Evolutionary conservation across 257 asterid species (phyloP).

Genomic region (Solanum pennellii): DNA sequence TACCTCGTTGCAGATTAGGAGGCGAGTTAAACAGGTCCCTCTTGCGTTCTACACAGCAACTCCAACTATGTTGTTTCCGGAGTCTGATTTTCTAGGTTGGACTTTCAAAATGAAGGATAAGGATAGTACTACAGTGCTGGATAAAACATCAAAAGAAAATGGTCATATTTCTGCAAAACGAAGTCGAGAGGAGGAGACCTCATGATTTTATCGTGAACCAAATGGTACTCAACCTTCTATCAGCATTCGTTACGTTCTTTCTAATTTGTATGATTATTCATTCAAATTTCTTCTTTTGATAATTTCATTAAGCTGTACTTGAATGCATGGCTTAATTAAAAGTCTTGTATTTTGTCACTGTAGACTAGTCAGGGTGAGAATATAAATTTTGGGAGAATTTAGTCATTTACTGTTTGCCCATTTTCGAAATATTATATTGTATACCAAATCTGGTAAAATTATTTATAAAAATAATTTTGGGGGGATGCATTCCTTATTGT

Average conservation of each 20-base stretch:
- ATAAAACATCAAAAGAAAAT: constrained; percentile 2
- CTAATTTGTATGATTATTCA: background rate
- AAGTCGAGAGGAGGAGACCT: constrained; percentile 21
- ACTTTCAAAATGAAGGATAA: constrained; percentile 32
- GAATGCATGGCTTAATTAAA: background rate
- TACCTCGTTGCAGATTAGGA: constrained; percentile 48
- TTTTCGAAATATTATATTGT: background rate
- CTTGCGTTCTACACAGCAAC: constrained; percentile 77
- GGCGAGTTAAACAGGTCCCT: constrained; percentile 87
- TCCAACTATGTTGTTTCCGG: constrained; percentile 60
- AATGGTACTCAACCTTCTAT: background rate
- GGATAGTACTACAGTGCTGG: background rate
- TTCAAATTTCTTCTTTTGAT: background rate
- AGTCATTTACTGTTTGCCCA: background rate
- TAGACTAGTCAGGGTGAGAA: background rate
- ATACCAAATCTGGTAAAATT: too few species aligned
- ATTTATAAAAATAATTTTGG: background rate
- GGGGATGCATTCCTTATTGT: background rate
- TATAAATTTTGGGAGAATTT: background rate
- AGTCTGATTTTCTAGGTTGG: constrained; percentile 81
- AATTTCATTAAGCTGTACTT: background rate
- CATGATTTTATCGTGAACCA: background rate
- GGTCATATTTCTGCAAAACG: constrained; percentile 28
- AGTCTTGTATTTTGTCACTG: background rate
- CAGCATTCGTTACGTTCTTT: background rate